phyloP scores from a whole-genome alignment of 2,329 filamentous ascomycete species.

The Ceratocystis destructans region DNA sequence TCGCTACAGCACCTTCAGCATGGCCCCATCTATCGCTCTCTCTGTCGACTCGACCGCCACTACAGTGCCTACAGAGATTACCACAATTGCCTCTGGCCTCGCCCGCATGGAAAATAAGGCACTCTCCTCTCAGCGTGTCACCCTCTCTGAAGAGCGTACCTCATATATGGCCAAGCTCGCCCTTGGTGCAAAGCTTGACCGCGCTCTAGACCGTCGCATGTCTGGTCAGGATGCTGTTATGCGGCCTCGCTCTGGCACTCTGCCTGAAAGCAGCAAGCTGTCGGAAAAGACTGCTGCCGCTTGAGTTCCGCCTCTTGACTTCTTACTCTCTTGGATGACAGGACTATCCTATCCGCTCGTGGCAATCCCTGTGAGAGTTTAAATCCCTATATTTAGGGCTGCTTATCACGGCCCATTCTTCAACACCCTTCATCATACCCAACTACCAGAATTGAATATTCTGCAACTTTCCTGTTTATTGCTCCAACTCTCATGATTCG shows the following conservation, averaged over 20 bases:
- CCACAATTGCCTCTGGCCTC: slow-evolving; percentile 63
- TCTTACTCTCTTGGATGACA: neutral
- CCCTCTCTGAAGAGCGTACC: slow-evolving; percentile 62
- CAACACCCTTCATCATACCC: neutral
- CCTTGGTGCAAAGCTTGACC: slow-evolving; percentile 78
- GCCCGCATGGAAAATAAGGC: slow-evolving; percentile 84
- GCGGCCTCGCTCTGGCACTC: slow-evolving; percentile 38
- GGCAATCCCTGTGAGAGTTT: neutral
- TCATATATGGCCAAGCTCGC: slow-evolving; percentile 76
- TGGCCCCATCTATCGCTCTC: slow-evolving; percentile 40
- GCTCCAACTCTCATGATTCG: neutral
- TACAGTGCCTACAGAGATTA: slow-evolving; percentile 36
- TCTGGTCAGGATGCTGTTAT: slow-evolving; percentile 78
- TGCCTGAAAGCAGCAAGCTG: slow-evolving; percentile 27
- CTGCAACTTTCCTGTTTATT: slow-evolving; percentile 1
- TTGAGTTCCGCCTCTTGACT: neutral
- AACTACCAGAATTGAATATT: neutral
- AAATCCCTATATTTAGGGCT: neutral
- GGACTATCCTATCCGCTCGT: neutral
- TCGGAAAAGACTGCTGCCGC: slow-evolving; percentile 17
- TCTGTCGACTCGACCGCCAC: slow-evolving; percentile 37
- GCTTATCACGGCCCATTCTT: neutral
- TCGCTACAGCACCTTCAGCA: slow-evolving; percentile 47
- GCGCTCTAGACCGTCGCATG: slow-evolving; percentile 76
- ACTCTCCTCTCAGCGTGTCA: slow-evolving; percentile 67